Conservation (phyloP, 2,329 filamentous ascomycete genomes). For the Aspergillus proliferans region DNA sequence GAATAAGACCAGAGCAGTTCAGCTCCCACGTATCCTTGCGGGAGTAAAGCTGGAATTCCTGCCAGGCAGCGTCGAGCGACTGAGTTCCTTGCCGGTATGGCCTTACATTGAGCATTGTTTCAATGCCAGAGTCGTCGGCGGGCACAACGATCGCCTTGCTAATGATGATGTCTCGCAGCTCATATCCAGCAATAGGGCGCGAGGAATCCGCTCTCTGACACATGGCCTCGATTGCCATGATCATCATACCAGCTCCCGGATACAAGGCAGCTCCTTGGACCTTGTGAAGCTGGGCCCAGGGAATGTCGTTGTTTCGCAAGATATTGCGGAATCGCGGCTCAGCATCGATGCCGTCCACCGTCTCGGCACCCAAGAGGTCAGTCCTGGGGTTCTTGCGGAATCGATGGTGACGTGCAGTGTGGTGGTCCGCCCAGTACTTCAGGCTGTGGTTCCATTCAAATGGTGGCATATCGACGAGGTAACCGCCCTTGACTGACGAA, state of each 20-base stretch:
- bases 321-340: conserved; percentile 17
- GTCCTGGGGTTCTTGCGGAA: conserved; percentile 7
- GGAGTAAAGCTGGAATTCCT: neutral
- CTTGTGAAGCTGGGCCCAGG: conserved; percentile 20
- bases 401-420: conserved; percentile 10
- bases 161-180: neutral
- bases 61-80: neutral
- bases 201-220: neutral
- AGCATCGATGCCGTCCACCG: conserved; percentile 5
- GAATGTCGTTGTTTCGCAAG: conserved; percentile 14
- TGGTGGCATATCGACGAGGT: conserved; percentile 7
- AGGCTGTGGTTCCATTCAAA: conserved; percentile 14
- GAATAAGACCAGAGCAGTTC: neutral
- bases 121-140: neutral
- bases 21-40: neutral
- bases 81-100: neutral
- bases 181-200: conserved; percentile 1
- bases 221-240: conserved; percentile 20
- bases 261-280: conserved; percentile 24
- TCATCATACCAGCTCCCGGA: conserved; percentile 21
- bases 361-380: conserved; percentile 8
- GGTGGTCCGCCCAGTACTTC: conserved; percentile 14
- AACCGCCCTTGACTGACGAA: conserved; percentile 5
- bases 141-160: neutral
- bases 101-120: neutral